Evolutionary conservation across 495 filamentous ascomycete species (phyloP), one percentile per base, ranked within the genome.

Genomic region (Penicillium subrubescens): DNA sequence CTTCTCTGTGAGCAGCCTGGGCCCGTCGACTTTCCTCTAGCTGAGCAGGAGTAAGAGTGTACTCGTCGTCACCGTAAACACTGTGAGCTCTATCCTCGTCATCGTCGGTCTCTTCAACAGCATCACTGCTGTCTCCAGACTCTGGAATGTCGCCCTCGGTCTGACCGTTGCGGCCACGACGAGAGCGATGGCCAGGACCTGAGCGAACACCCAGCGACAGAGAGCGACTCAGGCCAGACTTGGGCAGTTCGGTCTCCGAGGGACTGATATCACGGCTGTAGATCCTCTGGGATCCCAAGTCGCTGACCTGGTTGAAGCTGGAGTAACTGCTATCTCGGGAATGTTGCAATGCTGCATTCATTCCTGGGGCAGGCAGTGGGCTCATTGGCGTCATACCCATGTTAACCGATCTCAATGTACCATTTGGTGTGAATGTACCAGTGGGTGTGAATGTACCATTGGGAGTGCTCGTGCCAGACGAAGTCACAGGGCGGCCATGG

Each of bases 141-240:
- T 65, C 68, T 44, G 68, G 53, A 29, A 65, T 55, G 41, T 63
- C 67, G 33, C 67, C 70, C 58, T 75, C 75, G 2, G 63, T 60
- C 55, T 71, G 44, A 44, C 65, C 71, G 19, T 64, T 72, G 39
- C 77, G 73, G 7, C 73, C 71, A 66, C 75, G 76, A 56, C 72
- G 74, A 14, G 71, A 67, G 17, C 69, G 41, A 67, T 83, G 81
- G 56, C 81, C 81, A 51, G 81, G 81, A 2, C 81, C 81, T 8
- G 79, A 76, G 23, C 79, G 72, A 23, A 82, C 73, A 71, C 81
- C 79, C 11, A 83, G 74, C 8, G 81, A 83, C 2, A 83, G 64
- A 35, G 77, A 77, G 19, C 77, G 75, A 44, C 73, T 73, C 11
- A 83, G 67, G 29, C 74, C 70, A 27, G 77, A 76, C 55, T 71